A percentile compares a stretch with the other conserved stretches of the same genome.
phyloP scores from a whole-genome alignment of 805 yeast genomes.

The Myxozyma vanderwaltii region DNA sequence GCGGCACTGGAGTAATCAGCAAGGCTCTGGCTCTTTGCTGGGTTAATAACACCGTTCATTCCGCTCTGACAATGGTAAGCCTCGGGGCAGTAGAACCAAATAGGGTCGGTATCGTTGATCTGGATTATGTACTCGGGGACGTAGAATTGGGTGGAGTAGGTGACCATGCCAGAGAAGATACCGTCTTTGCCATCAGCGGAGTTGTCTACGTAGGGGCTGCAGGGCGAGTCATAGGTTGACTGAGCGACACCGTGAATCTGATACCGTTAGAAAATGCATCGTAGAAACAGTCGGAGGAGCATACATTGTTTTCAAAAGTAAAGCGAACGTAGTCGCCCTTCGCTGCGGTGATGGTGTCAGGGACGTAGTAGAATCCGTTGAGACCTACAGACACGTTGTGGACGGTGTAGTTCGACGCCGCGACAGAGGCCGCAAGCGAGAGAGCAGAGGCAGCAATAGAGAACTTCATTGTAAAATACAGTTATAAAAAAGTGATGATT shows the following conservation, averaged over 20 bases:
- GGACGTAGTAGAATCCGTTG: conserved; percentile 22
- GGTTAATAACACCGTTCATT: conserved; percentile 38
- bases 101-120: conserved; percentile 33
- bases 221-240: conserved; percentile 33
- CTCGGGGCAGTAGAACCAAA: conserved; percentile 38
- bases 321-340: conserved; percentile 35
- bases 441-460: background rate
- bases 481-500: background rate
- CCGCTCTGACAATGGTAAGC: conserved; percentile 36
- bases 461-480: background rate
- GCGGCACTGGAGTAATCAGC: conserved; percentile 25
- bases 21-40: conserved; percentile 28
- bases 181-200: conserved; percentile 17
- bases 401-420: conserved; percentile 19
- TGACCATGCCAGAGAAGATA: conserved; percentile 34
- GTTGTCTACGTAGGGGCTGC: conserved; percentile 19
- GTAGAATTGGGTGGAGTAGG: conserved; percentile 3
- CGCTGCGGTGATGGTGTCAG: conserved; percentile 32
- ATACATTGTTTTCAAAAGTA: conserved; percentile 16
- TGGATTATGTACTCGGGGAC: conserved; percentile 29
- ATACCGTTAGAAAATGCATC: background rate
- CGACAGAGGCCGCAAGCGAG: background rate
- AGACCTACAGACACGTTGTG: conserved; percentile 25
- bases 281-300: background rate
- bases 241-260: conserved; percentile 36